Evolutionary conservation across 495 filamentous ascomycete species (phyloP).

Genomic region (Penicillium riverlandense): DNA sequence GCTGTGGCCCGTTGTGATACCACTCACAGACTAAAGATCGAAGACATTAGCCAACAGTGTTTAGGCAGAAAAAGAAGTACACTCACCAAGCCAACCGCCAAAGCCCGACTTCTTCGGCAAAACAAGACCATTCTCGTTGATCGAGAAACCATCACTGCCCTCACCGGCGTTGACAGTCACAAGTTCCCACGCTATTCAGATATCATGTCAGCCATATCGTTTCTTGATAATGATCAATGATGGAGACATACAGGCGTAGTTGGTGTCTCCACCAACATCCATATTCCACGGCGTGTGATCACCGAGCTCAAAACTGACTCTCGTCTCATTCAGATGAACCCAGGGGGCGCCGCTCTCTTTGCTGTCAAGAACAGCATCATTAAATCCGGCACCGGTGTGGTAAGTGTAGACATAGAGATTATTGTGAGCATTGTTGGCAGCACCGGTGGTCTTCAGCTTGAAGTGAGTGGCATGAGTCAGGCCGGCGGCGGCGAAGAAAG

Average conservation of each 20-base stretch:
- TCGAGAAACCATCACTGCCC: constrained; percentile 29
- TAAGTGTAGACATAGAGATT: constrained; percentile 41
- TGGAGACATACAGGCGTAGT: constrained; percentile 16
- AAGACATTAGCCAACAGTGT: background rate
- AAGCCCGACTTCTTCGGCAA: constrained; percentile 32
- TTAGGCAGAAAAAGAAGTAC: background rate
- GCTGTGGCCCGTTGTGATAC: constrained; percentile 47
- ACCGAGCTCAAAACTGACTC: constrained; percentile 6
- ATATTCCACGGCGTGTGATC: constrained; percentile 29
- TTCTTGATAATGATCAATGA: background rate
- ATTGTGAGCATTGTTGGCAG: constrained; percentile 25
- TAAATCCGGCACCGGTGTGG: constrained; percentile 41
- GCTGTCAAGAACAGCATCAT: constrained; percentile 34
- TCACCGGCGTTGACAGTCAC: constrained; percentile 35
- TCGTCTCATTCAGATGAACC: constrained; percentile 37
- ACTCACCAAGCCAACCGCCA: constrained; percentile 48
- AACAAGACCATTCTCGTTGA: constrained; percentile 28
- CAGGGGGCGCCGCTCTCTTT: constrained; percentile 16
- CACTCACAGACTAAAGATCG: constrained; percentile 42
- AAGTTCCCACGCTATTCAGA: constrained; percentile 30
- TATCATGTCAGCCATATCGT: background rate
- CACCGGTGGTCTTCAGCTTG: constrained; percentile 34
- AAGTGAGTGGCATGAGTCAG: constrained; percentile 21
- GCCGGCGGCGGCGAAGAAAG: constrained; percentile 20
- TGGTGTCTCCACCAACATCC: constrained; percentile 12